Percentiles rank a stretch among this genome's conserved stretches.
Conservation (phyloP, 176 grass and related monocot species). For the Chloris gayana region DNA sequence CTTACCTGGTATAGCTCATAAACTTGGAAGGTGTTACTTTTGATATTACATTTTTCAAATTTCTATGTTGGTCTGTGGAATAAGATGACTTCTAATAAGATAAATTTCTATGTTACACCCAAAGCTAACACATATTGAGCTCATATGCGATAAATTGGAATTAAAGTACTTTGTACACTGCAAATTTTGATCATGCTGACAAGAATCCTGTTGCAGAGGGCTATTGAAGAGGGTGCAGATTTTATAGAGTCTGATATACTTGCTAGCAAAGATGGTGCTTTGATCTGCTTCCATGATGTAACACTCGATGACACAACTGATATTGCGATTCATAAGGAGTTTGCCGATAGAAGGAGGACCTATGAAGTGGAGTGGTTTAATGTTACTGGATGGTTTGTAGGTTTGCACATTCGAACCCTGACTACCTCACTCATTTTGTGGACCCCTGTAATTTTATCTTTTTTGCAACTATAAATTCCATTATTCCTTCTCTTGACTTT, state of each 20-base stretch:
- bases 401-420: constrained; percentile 42
- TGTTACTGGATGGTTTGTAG: constrained; percentile 88
- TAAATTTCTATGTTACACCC: too few species aligned
- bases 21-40: background rate
- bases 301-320: constrained; percentile 85
- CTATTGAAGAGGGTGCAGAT: constrained; percentile 92
- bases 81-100: background rate
- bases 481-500: background rate
- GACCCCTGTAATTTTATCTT: constrained; percentile 18
- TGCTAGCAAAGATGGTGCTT: constrained; percentile 78
- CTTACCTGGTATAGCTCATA: constrained; percentile 72
- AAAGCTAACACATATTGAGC: background rate
- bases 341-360: constrained; percentile 82
- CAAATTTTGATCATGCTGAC: constrained; percentile 11
- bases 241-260: constrained; percentile 98
- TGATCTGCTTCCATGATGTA: constrained; percentile 98
- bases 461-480: background rate
- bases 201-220: constrained; percentile 58
- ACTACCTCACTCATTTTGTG: constrained; percentile 21
- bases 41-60: background rate
- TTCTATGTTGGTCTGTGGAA: constrained; percentile 20
- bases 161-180: background rate
- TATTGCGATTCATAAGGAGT: constrained; percentile 61
- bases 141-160: constrained; percentile 3
- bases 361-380: constrained; percentile 82